Evolutionary conservation across 345 rosid genomes (phyloP), one percentile per base, ranked within the genome.

Genomic region (Odontarrhena argentea): DNA sequence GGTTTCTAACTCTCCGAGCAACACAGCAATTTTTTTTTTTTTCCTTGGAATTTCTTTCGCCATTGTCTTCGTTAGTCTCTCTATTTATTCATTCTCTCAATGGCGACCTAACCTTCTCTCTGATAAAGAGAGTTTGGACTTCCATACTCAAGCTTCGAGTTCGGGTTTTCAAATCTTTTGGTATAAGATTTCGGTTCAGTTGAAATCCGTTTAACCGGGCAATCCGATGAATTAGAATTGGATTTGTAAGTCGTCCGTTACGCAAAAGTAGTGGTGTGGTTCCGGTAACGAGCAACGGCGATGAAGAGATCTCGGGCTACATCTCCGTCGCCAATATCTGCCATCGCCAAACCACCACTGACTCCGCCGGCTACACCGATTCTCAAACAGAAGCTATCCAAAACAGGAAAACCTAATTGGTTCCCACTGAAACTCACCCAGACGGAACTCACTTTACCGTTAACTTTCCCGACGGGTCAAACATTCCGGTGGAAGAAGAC

Each of bases 401-500:
- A 60, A 61, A 46, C 74, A 69, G 63, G 60, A 60, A 3, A 14
- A 65, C 54, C 41, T n/a, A 64, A 67, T 10, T 90, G 96, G 98
- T 47, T 64, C 55, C 81, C 92, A 6, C 83, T 93, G 25, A 65
- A 83, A 67, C 84, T 90, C 62, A 38, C 69, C 73, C 84, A 56
- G 24, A 69, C 88, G 3, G 94, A 93, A 65, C 96, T 87, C 70
- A 82, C 81, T 4, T 71, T 93, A 14, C 80, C 97, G 12, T 86
- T 88, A 74, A 93, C 97, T 10, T 86, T 92, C 77, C 96, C 97
- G 59, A 92, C 96, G 7, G 98, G 97, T 74, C 98, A 92, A 75
- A 92, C 98, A 71, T 92, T 92, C 86, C 88, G 89, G 59, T 89
- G 98, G 98, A 92, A 85, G 45, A 81, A 88, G 60, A 89, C 97